Evolutionary conservation across 2,329 filamentous ascomycete species (phyloP), one percentile per base, ranked within the genome.

Genomic region (Paecilomyces fulvus): DNA sequence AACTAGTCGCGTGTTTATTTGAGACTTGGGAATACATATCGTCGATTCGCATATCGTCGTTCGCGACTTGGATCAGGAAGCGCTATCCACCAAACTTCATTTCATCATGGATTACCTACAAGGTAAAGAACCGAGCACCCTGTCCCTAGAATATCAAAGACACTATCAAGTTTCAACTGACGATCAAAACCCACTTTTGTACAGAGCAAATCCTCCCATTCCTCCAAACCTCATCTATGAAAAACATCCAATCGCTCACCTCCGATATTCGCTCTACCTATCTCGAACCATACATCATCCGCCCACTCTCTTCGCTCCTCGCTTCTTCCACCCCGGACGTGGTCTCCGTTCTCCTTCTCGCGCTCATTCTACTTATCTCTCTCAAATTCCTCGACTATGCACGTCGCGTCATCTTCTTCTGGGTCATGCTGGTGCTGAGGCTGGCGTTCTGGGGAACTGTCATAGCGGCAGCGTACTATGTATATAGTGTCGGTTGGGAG

Each of bases 351-450:
- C 53, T 73, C 7, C 56, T 85, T 8, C 75, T 89, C 3, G 73
- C 86, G 49, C 63, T 85, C 30, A 73, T 85, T 55, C 71, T 92
- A 53, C 77, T 90, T 67, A 69, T 92, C 56, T 80, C 79, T 11
- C 73, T 86, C 58, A 82, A 83, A 61, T 77, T 94, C 48, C 74
- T 86, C 61, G 81, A 86, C 68, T 87, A 88, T 75, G 76, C 90
- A 17, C 84, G 85, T 59, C 82, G 89, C 58, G 75, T 90, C 20
- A 78, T 95, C 57, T 76, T 90, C 67, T 95, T 86, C 76, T 90
- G 90, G 84, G 82, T 90, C 54, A 77, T 81, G n/a, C 67, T 95
- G 55, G 78, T 79, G 10, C 70, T 89, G 60, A 75, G 81, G 23
- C 62, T 90, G 48, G 70, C 82, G 1, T 83, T 90, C 60, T 94